These are phyloP conservation scores for Aristolochia fimbriata DNA, from an alignment of 164 flowering plant genomes.

Conservation along the genomic window DNA sequence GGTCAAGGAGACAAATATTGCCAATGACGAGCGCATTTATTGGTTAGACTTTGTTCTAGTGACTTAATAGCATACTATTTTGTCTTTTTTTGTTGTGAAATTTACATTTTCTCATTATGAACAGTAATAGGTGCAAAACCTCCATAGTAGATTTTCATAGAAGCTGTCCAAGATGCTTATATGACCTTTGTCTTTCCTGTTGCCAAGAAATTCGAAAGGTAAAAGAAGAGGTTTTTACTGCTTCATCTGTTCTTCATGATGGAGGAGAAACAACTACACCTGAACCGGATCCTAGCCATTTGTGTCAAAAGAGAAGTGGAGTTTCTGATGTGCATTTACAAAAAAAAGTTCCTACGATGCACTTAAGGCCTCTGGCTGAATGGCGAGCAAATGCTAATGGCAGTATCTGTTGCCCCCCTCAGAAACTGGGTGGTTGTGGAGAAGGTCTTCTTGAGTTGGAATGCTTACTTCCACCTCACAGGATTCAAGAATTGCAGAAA, in stretches of 20 bases:
- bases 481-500: constrained; percentile 28
- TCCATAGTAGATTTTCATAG: constrained; percentile 14
- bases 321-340: background rate
- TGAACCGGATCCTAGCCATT: constrained; percentile 14
- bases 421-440: constrained; percentile 12
- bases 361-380: background rate
- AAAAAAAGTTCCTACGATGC: constrained; percentile 7
- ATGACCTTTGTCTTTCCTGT: constrained; percentile 15
- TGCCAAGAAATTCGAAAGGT: constrained; percentile 12
- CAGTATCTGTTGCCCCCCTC: constrained; percentile 11
- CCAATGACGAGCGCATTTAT: constrained; percentile 5
- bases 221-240: constrained; percentile 15
- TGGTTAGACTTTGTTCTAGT: constrained; percentile 1
- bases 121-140: constrained; percentile 14
- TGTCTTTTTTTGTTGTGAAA: background rate
- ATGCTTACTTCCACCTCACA: constrained; percentile 5
- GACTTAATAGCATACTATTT: background rate
- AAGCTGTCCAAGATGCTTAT: constrained; percentile 12
- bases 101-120: background rate
- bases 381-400: constrained; percentile 5
- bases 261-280: constrained; percentile 34
- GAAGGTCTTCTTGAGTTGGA: constrained; percentile 7
- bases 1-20: background rate
- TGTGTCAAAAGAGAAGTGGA: background rate
- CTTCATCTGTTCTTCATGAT: constrained; percentile 15